Evolutionary conservation across 805 yeast genomes (phyloP), one percentile per base, ranked within the genome.

Genomic region (Myxozyma geophila): DNA sequence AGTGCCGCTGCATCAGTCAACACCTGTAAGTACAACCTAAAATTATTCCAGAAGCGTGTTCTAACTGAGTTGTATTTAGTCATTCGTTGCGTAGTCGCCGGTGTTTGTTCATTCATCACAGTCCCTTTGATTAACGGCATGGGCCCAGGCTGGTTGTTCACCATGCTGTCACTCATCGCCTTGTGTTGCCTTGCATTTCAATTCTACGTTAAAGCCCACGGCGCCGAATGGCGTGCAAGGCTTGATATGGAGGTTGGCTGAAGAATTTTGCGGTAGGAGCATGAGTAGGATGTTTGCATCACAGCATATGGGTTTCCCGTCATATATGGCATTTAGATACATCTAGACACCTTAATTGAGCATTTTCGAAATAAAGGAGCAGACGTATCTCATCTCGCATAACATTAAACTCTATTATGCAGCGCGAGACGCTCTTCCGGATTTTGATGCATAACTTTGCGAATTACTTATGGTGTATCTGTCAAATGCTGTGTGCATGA

Each of bases 1-100:
- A 92, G 96, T 13, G 88, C 96, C 0, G 96, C 96, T 0, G 89
- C 90, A 54, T 96, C 96, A 0, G 74, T 91, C 56, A 90, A 89
- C 71, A 91, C 90, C 72, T 81, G 67, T 63, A 54, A 7, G 67
- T 39, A 15, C 2, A 36, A 36, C 39, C 17, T 35, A 15, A n/a
- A 13, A 7, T 19, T n/a, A 12, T 2, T 37, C 28, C 19, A 23
- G 37, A 19, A n/a, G 15, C 21, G 15, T 43, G 28, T 15, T 17
- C 39, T 23, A 23, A 17, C 13, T 28, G 7, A 15, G 7, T 23
- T 15, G 28, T 23, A 35, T 23, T 8, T 37, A 63, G 67, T 90
- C 60, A 79, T 87, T 19, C 80, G 97, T 70, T 88, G 86, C 80
- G 77, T 85, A 1, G 77, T 88, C 63, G 96, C 96, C 0, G 90